Base-by-base conservation (phyloP, 2,329 filamentous ascomycete species). In the Colletotrichum higginsianum region DNA sequence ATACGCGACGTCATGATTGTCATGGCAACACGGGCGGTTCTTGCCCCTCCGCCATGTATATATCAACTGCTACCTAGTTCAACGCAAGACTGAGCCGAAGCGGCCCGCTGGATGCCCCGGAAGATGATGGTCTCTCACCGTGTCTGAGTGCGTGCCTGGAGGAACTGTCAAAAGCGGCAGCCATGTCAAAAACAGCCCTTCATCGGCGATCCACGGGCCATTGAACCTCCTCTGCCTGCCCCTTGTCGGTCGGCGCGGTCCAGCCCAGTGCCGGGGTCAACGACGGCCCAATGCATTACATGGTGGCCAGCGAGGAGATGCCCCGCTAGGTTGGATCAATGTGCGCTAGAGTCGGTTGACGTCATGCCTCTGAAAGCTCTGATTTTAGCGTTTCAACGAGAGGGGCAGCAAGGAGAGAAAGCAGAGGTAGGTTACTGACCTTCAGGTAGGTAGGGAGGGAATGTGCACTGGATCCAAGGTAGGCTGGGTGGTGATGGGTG, bases 291-390 rank as follows among this genome's bases (percentile, higher is more conserved):
- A 66, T 71, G 61, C 70, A 62, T 40, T 61, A 55, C 56, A 35
- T 71, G 62, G 66, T 60, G 65, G 64, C 65, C 53, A 61, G 67
- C 57, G 70, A 56, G 38, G 53, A 61, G n/a, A 26, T 61, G 70
- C 56, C 61, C 66, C 67, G 67, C 70, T 65, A 61, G 61, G 61
- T 71, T 62, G 70, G 49, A 72, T 61, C 44, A 42, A 71, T 61
- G 49, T 64, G 47, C 64, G 72, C 72, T 73, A 73, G 60, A 72
- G 71, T 52, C 30, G 15, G 44, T 65, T 73, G 72, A 73, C 72
- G 72, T 73, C 72, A 73, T 73, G 61, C 65, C 35, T 62, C 69
- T 61, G 72, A 73, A 72, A 73, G 72, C 72, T 73, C 64, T 73
- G 70, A 35, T 61, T 58, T 62, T 71, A 72, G 70, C 67, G 70